Base-by-base conservation (phyloP, 306 rosid species). In the Acacia acuminata region DNA sequence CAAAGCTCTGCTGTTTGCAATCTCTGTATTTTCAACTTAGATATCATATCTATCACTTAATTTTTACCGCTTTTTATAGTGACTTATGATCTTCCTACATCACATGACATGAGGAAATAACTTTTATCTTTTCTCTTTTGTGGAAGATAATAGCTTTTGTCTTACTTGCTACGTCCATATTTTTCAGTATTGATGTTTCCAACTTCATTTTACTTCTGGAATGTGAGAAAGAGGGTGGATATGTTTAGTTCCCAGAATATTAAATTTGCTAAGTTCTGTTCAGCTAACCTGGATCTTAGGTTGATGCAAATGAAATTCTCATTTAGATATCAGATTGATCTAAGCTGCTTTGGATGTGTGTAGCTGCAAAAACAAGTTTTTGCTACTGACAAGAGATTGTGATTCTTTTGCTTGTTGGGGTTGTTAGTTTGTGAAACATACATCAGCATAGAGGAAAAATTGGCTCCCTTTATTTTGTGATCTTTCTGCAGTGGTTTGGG, bases 401-500 rank as follows among this genome's bases (percentile, higher is more conserved):
- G 63, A 25, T 73, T 73, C 25, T 47, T 47, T 47, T 48, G 24
- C 22, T 27, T 16, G 20, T 25, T 8, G 7, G 17, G 43, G 63
- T 27, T 73, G 42, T 66, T 40, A 34, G 71, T 25, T 80, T 74
- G 45, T 50, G 27, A 11, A 40, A 72, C 74, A 66, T 79, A 32
- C 72, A 22, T 36, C 47, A 9, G 15, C 10, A 19, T 38, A 36
- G 44, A 42, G 32, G 56, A 25, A 45, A 78, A 64, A 77, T 64
- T 65, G 56, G 58, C 2, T 60, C 24, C 47, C 55, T 2, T 76
- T 14, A 10, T 15, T 27, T 55, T 20, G 19, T 75, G n/a, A 32
- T 81, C 68, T 76, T 50, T 72, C 56, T 71, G 42, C 51, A 51
- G 60, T 56, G 60, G 43, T 81, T 64, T 65, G 44, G 61, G 75